Evolutionary conservation across 192 early-diverging fungal species (phyloP), one percentile per base, ranked within the genome.

Genomic region (Gigaspora rosea): DNA sequence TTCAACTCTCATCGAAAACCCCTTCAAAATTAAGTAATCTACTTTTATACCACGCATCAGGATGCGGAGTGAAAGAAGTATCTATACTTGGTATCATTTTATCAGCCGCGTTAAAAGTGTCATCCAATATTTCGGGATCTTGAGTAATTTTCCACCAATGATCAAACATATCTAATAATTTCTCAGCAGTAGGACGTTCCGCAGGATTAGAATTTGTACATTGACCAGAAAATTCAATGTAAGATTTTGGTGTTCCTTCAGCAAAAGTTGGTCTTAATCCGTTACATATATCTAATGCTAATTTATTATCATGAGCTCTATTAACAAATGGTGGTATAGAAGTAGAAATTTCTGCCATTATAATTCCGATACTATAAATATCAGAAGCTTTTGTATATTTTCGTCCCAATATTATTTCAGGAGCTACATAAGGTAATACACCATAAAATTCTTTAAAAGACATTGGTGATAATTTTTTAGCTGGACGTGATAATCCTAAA

Each of bases 401-500:
- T 65, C 27, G 63, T 10, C 63, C 63, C 27, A 41, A 46, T 32
- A 65, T 15, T 8, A 65, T 12, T 33, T 65, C 63, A 16, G 63
- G 63, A 32, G 63, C 63, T n/a, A 65, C 18, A 71, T 71, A 71
- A 36, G 70, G 70, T 41, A 71, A 56, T 22, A 71, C 70, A 3
- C 70, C 70, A 54, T 71, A 71, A 32, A 71, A 36, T 5, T 32
- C 32, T 51, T 71, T 49, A 15, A 16, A 46, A 41, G 41, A 2
- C 2, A 41, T 41, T 41, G 3, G 0, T 13, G 46, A 1, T 9
- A 27, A 47, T 33, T 4, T 32, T 71, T 50, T 56, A 71, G 69
- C 69, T 18, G 69, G 69, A 2, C 69, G 69, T 51, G 49, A 71
- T n/a, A 71, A 56, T 22, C 69, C 69, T 18, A 71, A 71, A 56